Percentiles rank a stretch among this genome's conserved stretches.
Conservation (phyloP, 1,139 yeast genomes). For the Debaryomyces sp. region DNA sequence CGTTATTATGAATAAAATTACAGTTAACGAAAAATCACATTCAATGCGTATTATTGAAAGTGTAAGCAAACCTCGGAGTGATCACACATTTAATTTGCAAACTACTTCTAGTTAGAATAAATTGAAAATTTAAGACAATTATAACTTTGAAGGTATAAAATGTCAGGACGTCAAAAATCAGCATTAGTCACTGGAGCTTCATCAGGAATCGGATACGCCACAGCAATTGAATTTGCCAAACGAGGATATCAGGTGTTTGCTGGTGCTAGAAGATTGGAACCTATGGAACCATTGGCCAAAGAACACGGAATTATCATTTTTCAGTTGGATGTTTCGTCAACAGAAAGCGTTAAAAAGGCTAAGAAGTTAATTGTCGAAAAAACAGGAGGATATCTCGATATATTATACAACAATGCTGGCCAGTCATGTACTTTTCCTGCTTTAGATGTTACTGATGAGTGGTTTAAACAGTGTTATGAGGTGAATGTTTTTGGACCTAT, state of each 20-base stretch:
- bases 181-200: conserved; percentile 81
- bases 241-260: conserved; percentile 62
- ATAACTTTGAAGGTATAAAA: conserved; percentile 2
- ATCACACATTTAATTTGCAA: background rate
- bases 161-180: conserved; percentile 28
- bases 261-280: conserved; percentile 67
- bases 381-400: conserved; percentile 54
- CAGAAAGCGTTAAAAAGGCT: conserved; percentile 51
- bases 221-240: conserved; percentile 64
- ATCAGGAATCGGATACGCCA: conserved; percentile 75
- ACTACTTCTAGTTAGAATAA: background rate
- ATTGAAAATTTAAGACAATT: background rate
- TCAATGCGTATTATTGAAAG: background rate
- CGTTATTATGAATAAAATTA: background rate
- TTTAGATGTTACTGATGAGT: conserved; percentile 63
- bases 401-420: conserved; percentile 66
- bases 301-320: conserved; percentile 32
- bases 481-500: conserved; percentile 75
- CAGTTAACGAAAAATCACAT: background rate
- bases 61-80: background rate
- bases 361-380: conserved; percentile 36
- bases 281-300: conserved; percentile 54
- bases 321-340: conserved; percentile 52
- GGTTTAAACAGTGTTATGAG: conserved; percentile 55
- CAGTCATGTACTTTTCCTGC: conserved; percentile 74